phyloP scores from a whole-genome alignment of 192 early-diverging fungal genomes.

The Oehlia diaphana region DNA sequence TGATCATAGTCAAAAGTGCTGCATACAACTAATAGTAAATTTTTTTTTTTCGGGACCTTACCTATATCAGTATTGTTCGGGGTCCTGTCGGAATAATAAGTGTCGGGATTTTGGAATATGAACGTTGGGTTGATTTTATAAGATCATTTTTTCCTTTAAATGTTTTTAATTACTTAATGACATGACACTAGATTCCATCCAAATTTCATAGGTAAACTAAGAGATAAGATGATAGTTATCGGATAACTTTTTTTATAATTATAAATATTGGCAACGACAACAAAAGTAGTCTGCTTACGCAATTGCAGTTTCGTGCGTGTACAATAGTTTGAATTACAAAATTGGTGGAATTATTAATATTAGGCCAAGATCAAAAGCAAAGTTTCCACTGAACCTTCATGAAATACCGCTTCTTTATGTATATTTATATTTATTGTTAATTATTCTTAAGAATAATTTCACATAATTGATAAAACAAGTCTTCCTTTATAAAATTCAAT shows the following conservation, averaged over 20 bases:
- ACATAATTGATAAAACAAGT: too few species aligned
- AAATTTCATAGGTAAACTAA: not conserved
- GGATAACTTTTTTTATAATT: too few species aligned
- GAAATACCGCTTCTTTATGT: not conserved
- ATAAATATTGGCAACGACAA: too few species aligned
- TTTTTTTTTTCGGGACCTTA: too few species aligned
- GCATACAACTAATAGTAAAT: too few species aligned
- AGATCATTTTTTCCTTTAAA: not conserved
- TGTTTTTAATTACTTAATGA: not conserved
- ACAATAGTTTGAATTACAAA: not conserved
- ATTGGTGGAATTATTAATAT: not conserved
- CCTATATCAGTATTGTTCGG: too few species aligned
- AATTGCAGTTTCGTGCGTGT: not conserved
- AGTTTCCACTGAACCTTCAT: not conserved
- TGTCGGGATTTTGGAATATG: too few species aligned
- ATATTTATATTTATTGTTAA: not conserved
- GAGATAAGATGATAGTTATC: not conserved
- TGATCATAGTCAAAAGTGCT: too few species aligned
- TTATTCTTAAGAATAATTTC: too few species aligned
- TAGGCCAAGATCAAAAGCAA: not conserved
- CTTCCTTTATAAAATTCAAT: too few species aligned
- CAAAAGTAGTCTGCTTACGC: not conserved
- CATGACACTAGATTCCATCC: not conserved
- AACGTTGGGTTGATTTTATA: too few species aligned
- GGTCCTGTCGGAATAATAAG: too few species aligned